These are phyloP conservation scores for Komagataella populi DNA, from an alignment of 805 yeast genomes.

Conservation along the genomic window DNA sequence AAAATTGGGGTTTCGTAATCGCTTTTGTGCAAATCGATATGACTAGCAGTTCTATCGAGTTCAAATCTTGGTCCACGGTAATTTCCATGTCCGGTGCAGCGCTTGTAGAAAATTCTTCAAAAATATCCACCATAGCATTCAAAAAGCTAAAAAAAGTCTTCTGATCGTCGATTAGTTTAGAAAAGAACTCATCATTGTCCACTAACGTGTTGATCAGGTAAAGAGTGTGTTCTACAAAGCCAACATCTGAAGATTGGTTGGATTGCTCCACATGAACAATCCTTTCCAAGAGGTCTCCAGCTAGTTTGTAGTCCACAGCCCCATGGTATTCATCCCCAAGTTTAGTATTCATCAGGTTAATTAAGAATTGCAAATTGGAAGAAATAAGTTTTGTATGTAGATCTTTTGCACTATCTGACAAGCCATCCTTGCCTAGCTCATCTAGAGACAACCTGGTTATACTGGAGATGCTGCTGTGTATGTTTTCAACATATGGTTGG, in stretches of 20 bases:
- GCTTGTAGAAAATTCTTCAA: background rate
- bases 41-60: constrained; percentile 8
- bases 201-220: background rate
- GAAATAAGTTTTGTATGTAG: background rate
- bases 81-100: background rate
- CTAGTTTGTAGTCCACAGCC: background rate
- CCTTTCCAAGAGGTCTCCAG: background rate
- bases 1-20: constrained; percentile 18
- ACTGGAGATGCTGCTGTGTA: background rate
- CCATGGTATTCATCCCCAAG: background rate
- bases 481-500: background rate
- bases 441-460: background rate
- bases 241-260: background rate
- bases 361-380: background rate
- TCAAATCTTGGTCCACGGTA: constrained; percentile 1
- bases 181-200: background rate
- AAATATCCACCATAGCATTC: background rate
- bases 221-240: background rate
- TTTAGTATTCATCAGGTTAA: background rate
- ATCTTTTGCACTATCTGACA: background rate
- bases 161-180: background rate
- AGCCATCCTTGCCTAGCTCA: too few relatives aligned
- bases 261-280: background rate
- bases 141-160: background rate
- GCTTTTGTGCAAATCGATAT: constrained; percentile 12